A percentile compares a stretch with the other conserved stretches of the same genome.
Evolutionary conservation across 805 yeast genomes (phyloP).

Genomic region (Vanderwaltozyma verrucispora): DNA sequence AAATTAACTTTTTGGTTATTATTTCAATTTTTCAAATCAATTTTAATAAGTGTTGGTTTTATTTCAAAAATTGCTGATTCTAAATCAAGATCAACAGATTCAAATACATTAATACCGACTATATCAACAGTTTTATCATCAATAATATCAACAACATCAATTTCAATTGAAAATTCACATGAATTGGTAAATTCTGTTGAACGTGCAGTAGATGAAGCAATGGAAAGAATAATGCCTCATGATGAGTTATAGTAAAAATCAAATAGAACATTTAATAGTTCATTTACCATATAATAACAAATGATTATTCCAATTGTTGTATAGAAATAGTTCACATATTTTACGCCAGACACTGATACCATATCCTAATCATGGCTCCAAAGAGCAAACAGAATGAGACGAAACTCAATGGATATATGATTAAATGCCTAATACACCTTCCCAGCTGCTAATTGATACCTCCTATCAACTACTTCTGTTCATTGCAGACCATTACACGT

Average conservation of each 20-base stretch:
- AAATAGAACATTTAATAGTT: too few species aligned
- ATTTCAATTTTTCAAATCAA: constrained; percentile 30
- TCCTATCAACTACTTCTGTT: too few species aligned
- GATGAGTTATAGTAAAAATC: constrained; percentile 10
- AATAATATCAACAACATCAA: background rate
- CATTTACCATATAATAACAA: too few species aligned
- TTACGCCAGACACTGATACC: too few species aligned
- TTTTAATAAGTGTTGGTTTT: constrained; percentile 20
- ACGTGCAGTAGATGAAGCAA: constrained; percentile 19
- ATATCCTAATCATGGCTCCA: too few species aligned
- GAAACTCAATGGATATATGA: too few species aligned
- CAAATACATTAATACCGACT: constrained; percentile 2
- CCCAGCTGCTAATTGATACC: too few species aligned
- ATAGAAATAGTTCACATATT: too few species aligned
- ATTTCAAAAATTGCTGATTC: constrained; percentile 5
- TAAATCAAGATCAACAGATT: background rate
- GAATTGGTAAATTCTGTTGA: constrained; percentile 3
- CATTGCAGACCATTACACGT: too few species aligned
- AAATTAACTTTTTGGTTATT: constrained; percentile 24
- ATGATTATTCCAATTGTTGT: too few species aligned
- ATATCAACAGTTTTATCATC: background rate
- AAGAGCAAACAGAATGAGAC: too few species aligned
- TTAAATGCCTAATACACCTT: too few species aligned
- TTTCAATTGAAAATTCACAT: background rate
- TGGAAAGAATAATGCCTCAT: constrained; percentile 17